phyloP scores from a whole-genome alignment of 2,329 filamentous ascomycete genomes.

The Colletotrichum lini region DNA sequence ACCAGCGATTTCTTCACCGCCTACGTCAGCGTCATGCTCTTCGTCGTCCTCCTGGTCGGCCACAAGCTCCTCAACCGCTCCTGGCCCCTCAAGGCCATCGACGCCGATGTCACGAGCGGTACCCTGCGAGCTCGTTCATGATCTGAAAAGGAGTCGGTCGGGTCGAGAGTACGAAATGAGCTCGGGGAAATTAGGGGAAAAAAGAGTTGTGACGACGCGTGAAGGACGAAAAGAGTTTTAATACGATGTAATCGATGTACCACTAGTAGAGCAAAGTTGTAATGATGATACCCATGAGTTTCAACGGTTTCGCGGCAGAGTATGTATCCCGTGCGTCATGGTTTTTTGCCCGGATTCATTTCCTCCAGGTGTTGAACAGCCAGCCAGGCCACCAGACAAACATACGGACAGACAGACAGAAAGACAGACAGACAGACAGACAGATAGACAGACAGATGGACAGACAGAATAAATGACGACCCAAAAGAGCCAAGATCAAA shows the following conservation, averaged over 20 bases:
- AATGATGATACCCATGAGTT: slow-evolving; percentile 39
- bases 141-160: background rate
- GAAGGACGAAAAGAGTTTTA: background rate
- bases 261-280: slow-evolving; percentile 36
- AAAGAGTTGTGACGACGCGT: no score
- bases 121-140: slow-evolving; percentile 23
- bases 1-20: slow-evolving; percentile 73
- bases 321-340: background rate
- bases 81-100: slow-evolving; percentile 53
- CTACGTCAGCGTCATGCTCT: slow-evolving; percentile 77
- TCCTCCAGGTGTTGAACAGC: no score
- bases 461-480: background rate
- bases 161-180: no score
- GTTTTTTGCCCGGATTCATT: no score
- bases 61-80: slow-evolving; percentile 69
- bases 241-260: slow-evolving; percentile 30
- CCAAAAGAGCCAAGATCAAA: slow-evolving; percentile 1
- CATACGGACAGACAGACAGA: no score
- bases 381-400: no score
- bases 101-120: slow-evolving; percentile 52
- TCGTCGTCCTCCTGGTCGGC: slow-evolving; percentile 70
- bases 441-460: no score
- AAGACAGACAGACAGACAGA: no score
- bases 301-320: background rate
- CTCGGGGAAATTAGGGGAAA: no score